Evolutionary conservation across 345 rosid genomes (phyloP).

Genomic region (Corchorus capsularis): DNA sequence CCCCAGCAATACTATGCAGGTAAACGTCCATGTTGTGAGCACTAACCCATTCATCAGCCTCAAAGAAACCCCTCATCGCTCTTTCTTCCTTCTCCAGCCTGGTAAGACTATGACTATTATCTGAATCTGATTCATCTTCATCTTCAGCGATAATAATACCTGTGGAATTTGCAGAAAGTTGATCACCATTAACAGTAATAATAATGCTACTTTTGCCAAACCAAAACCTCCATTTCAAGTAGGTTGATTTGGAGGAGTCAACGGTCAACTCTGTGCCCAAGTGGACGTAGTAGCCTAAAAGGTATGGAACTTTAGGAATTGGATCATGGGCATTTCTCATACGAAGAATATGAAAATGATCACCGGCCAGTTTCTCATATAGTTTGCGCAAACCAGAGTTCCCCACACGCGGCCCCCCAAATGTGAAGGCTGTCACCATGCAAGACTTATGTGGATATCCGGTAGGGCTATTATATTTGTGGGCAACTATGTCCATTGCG

Average conservation of each 20-base stretch:
- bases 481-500: constrained; percentile 56
- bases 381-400: constrained; percentile 16
- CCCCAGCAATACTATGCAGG: constrained; percentile 76
- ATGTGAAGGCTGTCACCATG: constrained; percentile 55
- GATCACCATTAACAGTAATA: too few relatives aligned
- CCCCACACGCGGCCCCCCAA: constrained; percentile 73
- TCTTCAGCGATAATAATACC: too few relatives aligned
- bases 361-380: constrained; percentile 29
- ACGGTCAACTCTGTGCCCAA: constrained; percentile 62
- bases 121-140: too few relatives aligned
- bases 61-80: too few relatives aligned
- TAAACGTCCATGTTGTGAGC: constrained; percentile 65
- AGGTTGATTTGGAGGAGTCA: constrained; percentile 53
- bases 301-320: constrained; percentile 60
- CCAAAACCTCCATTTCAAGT: constrained; percentile 36
- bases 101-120: too few relatives aligned
- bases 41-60: background rate
- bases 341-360: constrained; percentile 48
- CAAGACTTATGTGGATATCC: constrained; percentile 24
- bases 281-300: constrained; percentile 44
- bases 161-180: too few relatives aligned
- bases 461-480: constrained; percentile 47
- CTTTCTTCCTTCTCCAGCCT: too few relatives aligned
- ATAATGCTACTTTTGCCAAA: too few relatives aligned
- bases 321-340: constrained; percentile 50